A percentile compares a stretch with the other conserved stretches of the same genome.
phyloP scores from a whole-genome alignment of 2,329 filamentous ascomycete genomes.

The Ophiostoma tasmaniense region DNA sequence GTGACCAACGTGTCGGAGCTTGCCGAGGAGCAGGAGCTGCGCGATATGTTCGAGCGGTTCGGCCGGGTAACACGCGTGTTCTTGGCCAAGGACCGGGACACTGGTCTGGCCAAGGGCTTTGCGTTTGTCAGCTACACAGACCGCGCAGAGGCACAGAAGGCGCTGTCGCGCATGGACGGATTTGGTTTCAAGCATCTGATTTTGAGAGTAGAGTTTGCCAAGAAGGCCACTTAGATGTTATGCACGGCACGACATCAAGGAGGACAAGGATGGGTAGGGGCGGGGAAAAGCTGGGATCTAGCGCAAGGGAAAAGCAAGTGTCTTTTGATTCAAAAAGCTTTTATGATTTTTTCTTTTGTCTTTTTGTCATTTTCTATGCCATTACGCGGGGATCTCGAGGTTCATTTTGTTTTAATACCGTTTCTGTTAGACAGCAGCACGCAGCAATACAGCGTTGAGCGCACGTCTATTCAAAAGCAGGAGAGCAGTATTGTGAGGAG shows the following conservation, averaged over 20 bases:
- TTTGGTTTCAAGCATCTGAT: slow-evolving; percentile 85
- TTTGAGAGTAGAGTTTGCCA: slow-evolving; percentile 78
- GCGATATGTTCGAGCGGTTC: slow-evolving; percentile 96
- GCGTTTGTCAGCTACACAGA: slow-evolving; percentile 98
- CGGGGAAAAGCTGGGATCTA: not conserved
- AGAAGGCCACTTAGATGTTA: slow-evolving; percentile 46
- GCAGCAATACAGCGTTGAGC: not conserved
- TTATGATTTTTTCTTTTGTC: slow-evolving; percentile 4
- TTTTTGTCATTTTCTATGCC: not conserved
- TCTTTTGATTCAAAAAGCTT: not conserved
- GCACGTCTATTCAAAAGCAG: not conserved
- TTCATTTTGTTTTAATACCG: not conserved
- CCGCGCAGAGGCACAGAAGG: slow-evolving; percentile 78
- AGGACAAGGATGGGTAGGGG: not conserved
- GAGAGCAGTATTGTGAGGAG: too few relatives aligned
- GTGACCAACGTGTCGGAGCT: slow-evolving; percentile 98
- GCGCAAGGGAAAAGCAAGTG: slow-evolving; percentile 5
- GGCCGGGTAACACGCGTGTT: slow-evolving; percentile 96
- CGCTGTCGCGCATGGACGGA: slow-evolving; percentile 68
- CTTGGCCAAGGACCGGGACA: slow-evolving; percentile 95
- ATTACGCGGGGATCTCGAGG: not conserved
- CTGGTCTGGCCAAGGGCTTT: slow-evolving; percentile 92
- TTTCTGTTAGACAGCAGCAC: not conserved
- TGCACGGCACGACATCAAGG: too few relatives aligned
- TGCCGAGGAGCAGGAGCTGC: slow-evolving; percentile 89